These are phyloP conservation scores for Thozetella sp. DNA, from an alignment of 495 filamentous ascomycete species.

Conservation along the genomic window DNA sequence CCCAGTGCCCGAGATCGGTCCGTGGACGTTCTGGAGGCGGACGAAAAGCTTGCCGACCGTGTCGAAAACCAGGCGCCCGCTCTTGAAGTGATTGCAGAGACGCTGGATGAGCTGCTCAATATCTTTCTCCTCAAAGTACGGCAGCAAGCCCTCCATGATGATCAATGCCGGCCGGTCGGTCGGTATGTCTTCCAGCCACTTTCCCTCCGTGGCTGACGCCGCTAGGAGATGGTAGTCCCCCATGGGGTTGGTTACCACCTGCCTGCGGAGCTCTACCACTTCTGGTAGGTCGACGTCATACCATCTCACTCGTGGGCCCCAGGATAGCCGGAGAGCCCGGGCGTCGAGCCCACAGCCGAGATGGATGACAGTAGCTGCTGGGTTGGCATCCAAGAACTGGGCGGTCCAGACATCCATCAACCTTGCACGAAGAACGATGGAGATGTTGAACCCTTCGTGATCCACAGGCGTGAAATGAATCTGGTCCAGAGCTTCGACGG, in stretches of 20 bases:
- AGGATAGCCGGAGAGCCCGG: conserved; percentile 13
- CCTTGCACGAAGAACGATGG: conserved; percentile 11
- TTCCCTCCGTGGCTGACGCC: conserved; percentile 9
- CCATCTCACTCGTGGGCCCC: conserved; percentile 13
- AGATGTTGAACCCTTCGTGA: not conserved
- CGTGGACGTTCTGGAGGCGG: not conserved
- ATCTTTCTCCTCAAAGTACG: conserved; percentile 13
- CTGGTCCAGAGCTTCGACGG: conserved; percentile 8
- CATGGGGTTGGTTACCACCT: conserved; percentile 5
- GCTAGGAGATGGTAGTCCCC: conserved; percentile 15
- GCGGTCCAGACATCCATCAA: conserved; percentile 15
- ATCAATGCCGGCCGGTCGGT: conserved; percentile 17
- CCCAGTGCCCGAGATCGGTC: not conserved
- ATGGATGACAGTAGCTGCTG: conserved; percentile 14
- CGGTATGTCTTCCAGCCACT: conserved; percentile 16
- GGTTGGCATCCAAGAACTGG: conserved; percentile 11
- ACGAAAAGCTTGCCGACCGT: conserved; percentile 9
- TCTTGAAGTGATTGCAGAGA: conserved; percentile 11
- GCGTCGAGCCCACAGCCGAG: conserved; percentile 20
- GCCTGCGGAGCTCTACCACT: conserved; percentile 15
- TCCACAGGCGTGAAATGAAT: conserved; percentile 5
- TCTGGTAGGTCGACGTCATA: conserved; percentile 20
- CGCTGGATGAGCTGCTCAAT: conserved; percentile 7
- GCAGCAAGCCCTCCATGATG: conserved; percentile 19
- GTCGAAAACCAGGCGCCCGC: conserved; percentile 15